phyloP scores from a whole-genome alignment of 2,329 filamentous ascomycete genomes.

The Phialophora verrucosa region DNA sequence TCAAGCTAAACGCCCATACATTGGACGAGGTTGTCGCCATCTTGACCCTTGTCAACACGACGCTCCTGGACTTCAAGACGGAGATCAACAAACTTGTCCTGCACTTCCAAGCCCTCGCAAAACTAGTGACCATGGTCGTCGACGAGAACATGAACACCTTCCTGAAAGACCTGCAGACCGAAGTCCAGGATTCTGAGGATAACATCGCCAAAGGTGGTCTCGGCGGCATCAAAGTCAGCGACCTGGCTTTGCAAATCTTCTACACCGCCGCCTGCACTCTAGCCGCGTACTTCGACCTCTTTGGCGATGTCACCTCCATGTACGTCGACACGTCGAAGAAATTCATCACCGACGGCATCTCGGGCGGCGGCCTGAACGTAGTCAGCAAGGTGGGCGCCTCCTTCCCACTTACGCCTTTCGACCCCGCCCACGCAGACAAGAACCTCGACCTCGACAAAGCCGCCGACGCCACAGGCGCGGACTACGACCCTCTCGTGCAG shows the following conservation, averaged over 20 bases:
- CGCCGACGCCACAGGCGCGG: not conserved
- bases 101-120: conserved; percentile 4
- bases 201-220: conserved; percentile 3
- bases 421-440: not conserved
- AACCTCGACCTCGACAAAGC: not conserved
- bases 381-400: conserved; percentile 1
- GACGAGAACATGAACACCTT: conserved; percentile 8
- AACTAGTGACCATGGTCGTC: not conserved
- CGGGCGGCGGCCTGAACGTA: not conserved
- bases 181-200: not conserved
- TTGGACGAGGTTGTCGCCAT: conserved; percentile 1
- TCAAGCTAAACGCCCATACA: not conserved
- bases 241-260: not conserved
- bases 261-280: conserved; percentile 5
- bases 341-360: not conserved
- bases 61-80: conserved; percentile 2
- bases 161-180: conserved; percentile 3
- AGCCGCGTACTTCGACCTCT: conserved; percentile 3
- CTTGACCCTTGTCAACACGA: conserved; percentile 2
- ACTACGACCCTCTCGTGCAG: not conserved
- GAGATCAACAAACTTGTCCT: conserved; percentile 5
- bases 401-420: not conserved
- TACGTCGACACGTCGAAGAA: conserved; percentile 2
- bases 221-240: conserved; percentile 3
- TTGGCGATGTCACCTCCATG: conserved; percentile 1